These are phyloP conservation scores for Pythium utonaiense DNA, from an alignment of 352 stramenopile genomes.

Conservation along the genomic window DNA sequence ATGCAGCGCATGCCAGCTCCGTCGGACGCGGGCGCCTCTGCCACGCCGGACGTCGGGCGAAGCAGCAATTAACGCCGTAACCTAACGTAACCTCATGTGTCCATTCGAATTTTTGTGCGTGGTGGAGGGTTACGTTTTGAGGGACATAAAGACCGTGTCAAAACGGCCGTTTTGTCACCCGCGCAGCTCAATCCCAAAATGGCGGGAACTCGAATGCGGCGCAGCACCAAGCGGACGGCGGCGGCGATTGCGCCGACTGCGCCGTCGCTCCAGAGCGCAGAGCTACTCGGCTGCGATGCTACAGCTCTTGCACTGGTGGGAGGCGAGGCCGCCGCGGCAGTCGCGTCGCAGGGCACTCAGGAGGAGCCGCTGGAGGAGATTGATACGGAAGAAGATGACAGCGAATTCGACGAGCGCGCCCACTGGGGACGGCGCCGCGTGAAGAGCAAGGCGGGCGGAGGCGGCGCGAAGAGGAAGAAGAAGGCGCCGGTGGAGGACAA, in stretches of 20 bases:
- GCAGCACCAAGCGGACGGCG: background rate
- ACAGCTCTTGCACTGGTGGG: slow-evolving; percentile 31
- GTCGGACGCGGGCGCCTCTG: background rate
- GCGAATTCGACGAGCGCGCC: slow-evolving; percentile 64
- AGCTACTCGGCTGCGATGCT: slow-evolving; percentile 3
- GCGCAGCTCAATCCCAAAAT: slow-evolving; percentile 1
- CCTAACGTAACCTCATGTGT: background rate
- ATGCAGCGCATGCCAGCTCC: slow-evolving; percentile 27
- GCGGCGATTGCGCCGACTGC: background rate
- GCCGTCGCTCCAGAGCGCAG: background rate
- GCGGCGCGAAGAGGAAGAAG: slow-evolving; percentile 11
- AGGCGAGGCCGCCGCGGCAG: slow-evolving; percentile 3
- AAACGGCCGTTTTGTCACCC: slow-evolving; percentile 1
- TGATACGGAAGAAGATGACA: slow-evolving; percentile 68
- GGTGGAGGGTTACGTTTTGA: background rate
- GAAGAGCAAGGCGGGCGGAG: slow-evolving; percentile 24
- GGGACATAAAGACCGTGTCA: background rate
- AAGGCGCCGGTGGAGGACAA: slow-evolving; percentile 29
- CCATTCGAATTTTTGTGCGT: slow-evolving; percentile 1
- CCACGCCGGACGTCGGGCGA: background rate
- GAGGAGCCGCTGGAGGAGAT: slow-evolving; percentile 43
- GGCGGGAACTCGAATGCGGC: slow-evolving; percentile 5
- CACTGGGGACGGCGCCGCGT: slow-evolving; percentile 51
- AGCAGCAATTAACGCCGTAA: slow-evolving; percentile 4
- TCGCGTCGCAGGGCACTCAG: background rate